Evolutionary conservation across 768 basidiomycete genomes (phyloP), one percentile per base, ranked within the genome.

Genomic region (Tylopilus rubrobrunneus): DNA sequence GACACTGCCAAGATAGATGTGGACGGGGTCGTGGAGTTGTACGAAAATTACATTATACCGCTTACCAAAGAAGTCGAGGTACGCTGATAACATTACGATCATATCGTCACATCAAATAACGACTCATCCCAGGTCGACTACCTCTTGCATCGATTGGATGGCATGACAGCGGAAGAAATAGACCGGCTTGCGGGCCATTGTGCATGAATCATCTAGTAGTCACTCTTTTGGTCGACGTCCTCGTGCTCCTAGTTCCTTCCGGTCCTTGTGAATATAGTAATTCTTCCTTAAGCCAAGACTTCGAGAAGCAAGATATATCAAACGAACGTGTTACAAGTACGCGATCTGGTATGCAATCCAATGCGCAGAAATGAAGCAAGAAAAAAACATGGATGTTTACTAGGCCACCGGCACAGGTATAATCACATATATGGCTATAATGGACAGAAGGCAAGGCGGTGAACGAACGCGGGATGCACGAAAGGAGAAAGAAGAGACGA

Each of bases 41-140:
- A 99, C 66, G 86, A 94, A 67, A 89, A 87, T 65, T 93, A 87
- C 64, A 94, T 99, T 59, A 99, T 99, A 54, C 97, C 97, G 9
- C 70, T 99, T 59, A 99, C 97, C 1, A 98, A 96, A 71, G 93
- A 97, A 66, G 92, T 99, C 53, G 97, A 99, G 91, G 96, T 96
- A 67, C 45, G 78, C 44, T 2, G 74, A 62, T 14, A 23, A 23
- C 52, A 27, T 41, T 43, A 15, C 5, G 43, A 29, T 25, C 47
- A n/a, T n/a, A 10, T 14, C 23, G 37, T 49, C 49, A 39, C 43
- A 39, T 50, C 45, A 7, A 45, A 37, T 44, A 40, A 62, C 43
- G 17, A 14, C n/a, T n/a, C 23, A 15, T 52, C 12, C 34, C 62
- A 98, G 95, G 91, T 98, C 37, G 93, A 98, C 48, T 99, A 99